phyloP scores from a whole-genome alignment of 768 basidiomycete species.

The Suillus weaverae region DNA sequence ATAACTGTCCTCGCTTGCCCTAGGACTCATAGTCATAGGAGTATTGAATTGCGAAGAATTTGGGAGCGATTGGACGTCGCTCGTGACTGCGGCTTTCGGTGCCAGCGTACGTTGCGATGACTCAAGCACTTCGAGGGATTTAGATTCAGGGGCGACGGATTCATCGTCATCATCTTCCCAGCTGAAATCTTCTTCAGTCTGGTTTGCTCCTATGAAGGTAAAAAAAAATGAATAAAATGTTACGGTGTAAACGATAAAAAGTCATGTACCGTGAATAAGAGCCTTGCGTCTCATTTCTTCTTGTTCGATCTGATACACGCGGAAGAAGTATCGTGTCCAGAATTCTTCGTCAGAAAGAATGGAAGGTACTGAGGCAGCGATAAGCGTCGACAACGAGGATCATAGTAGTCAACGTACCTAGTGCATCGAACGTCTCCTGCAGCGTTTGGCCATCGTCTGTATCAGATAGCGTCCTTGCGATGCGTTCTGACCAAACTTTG shows the following conservation, averaged over 20 bases:
- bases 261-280: conserved; percentile 62
- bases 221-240: conserved; percentile 6
- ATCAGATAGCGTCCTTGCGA: conserved; percentile 50
- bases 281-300: conserved; percentile 80
- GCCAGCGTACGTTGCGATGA: conserved; percentile 26
- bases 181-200: conserved; percentile 84
- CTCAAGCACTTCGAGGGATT: conserved; percentile 9
- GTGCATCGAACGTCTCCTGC: conserved; percentile 48
- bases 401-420: conserved; percentile 50
- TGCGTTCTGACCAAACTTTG: conserved; percentile 54
- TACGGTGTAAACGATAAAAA: not conserved
- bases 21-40: conserved; percentile 42
- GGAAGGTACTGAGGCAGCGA: conserved; percentile 58
- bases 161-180: conserved; percentile 96
- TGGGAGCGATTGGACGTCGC: conserved; percentile 26
- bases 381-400: not conserved
- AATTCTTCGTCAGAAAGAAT: conserved; percentile 64
- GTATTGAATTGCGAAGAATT: conserved; percentile 36
- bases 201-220: conserved; percentile 46
- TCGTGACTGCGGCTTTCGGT: conserved; percentile 20
- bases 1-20: conserved; percentile 64
- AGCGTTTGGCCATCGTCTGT: conserved; percentile 53
- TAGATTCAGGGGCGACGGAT: conserved; percentile 19
- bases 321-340: conserved; percentile 91
- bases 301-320: conserved; percentile 74